A percentile compares a stretch with the other conserved stretches of the same genome.
Conservation (phyloP, 192 early-diverging fungal species). For the Backusella parvicylindrica region DNA sequence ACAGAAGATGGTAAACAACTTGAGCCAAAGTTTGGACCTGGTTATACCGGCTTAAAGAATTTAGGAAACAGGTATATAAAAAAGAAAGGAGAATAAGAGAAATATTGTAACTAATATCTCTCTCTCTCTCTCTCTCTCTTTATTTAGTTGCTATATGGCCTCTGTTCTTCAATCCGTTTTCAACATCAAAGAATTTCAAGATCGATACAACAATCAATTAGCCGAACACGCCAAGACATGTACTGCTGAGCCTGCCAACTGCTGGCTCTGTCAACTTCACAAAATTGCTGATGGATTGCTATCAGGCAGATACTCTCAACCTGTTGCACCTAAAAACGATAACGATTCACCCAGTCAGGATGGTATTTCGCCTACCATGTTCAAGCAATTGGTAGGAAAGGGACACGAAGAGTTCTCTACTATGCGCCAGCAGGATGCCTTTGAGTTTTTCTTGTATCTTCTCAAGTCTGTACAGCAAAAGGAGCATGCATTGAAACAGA, state of each 20-base stretch:
- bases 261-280: constrained; percentile 86
- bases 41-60: constrained; percentile 91
- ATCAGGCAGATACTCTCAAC: constrained; percentile 79
- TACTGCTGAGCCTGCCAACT: constrained; percentile 59
- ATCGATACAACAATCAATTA: constrained; percentile 44
- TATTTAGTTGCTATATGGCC: constrained; percentile 98
- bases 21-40: constrained; percentile 81
- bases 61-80: constrained; percentile 87
- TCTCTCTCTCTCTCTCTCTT: not conserved
- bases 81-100: not conserved
- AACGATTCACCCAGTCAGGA: constrained; percentile 56
- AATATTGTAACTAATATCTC: not conserved
- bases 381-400: constrained; percentile 84
- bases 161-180: constrained; percentile 92
- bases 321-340: constrained; percentile 35
- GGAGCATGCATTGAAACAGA: constrained; percentile 58
- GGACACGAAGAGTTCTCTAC: constrained; percentile 94
- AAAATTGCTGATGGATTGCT: constrained; percentile 91
- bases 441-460: constrained; percentile 88
- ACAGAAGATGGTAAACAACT: constrained; percentile 90
- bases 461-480: constrained; percentile 70
- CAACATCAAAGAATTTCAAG: constrained; percentile 68
- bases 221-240: constrained; percentile 51
- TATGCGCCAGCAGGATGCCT: constrained; percentile 98
- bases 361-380: constrained; percentile 88